Conservation (phyloP, 768 basidiomycete genomes). For the Kwoniella newhampshirensis region DNA sequence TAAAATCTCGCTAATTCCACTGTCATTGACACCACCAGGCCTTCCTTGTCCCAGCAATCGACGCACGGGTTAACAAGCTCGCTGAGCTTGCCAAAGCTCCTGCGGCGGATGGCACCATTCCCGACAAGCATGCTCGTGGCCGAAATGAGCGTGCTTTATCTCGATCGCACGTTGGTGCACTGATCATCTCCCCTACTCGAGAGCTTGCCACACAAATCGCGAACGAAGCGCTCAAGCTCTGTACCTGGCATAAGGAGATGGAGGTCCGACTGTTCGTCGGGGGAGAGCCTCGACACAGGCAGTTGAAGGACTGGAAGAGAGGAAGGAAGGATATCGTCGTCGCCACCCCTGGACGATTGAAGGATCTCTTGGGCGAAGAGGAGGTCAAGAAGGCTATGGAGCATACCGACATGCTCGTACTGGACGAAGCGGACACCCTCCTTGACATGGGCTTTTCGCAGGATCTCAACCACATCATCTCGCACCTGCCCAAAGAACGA, state of each 20-base stretch:
- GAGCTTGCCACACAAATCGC: conserved; percentile 90
- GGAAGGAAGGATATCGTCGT: conserved; percentile 78
- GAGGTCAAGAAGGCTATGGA: conserved; percentile 61
- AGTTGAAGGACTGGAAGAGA: conserved; percentile 67
- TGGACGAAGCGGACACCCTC: conserved; percentile 90
- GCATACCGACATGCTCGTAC: conserved; percentile 66
- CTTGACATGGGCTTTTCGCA: conserved; percentile 89
- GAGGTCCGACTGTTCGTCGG: conserved; percentile 75
- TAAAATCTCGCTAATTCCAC: not conserved
- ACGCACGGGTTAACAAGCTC: conserved; percentile 68
- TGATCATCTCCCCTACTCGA: conserved; percentile 85
- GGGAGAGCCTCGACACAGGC: conserved; percentile 65
- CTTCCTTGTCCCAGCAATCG: conserved; percentile 82
- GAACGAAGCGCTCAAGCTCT: conserved; percentile 70
- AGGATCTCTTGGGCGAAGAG: conserved; percentile 68
- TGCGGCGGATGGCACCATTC: conserved; percentile 56
- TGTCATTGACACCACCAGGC: conserved; percentile 53
- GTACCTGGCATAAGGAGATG: conserved; percentile 63
- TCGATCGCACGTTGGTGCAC: conserved; percentile 62
- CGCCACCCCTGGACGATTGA: conserved; percentile 82
- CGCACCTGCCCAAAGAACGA: conserved; percentile 66
- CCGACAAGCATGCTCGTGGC: conserved; percentile 29
- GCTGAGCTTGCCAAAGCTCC: conserved; percentile 56
- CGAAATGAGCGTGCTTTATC: conserved; percentile 44
- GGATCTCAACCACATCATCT: conserved; percentile 73